phyloP scores from a whole-genome alignment of 2,329 filamentous ascomycete genomes.

The Mollisia scopiformis region DNA sequence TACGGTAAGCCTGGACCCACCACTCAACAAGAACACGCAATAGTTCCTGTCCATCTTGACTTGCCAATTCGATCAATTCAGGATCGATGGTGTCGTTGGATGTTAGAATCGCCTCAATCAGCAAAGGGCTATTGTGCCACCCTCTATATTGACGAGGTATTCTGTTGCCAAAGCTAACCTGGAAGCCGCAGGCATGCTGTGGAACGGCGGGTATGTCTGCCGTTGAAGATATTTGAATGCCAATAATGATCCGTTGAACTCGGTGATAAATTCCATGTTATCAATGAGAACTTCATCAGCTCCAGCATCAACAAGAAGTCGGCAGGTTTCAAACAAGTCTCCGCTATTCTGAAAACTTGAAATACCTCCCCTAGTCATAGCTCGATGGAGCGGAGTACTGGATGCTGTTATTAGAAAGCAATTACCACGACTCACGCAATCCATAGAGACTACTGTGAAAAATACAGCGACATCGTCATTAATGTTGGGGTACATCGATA shows the following conservation, averaged over 20 bases:
- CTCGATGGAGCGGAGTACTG: neutral
- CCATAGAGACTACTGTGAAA: too few species aligned
- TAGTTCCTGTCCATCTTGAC: neutral
- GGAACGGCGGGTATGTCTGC: neutral
- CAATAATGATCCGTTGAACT: neutral
- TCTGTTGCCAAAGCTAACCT: neutral
- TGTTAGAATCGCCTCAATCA: neutral
- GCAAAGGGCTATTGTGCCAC: neutral
- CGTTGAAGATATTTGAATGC: slow-evolving; percentile 7
- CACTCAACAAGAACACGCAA: neutral
- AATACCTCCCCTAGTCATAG: neutral
- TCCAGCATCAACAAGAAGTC: neutral
- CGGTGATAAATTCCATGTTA: neutral
- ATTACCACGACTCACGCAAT: neutral
- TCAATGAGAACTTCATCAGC: neutral
- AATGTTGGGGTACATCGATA: neutral
- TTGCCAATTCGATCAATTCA: neutral
- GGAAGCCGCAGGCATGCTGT: neutral
- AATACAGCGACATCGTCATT: too few species aligned
- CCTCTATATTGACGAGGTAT: neutral
- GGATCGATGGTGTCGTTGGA: neutral
- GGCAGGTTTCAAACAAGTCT: neutral
- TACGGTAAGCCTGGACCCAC: neutral
- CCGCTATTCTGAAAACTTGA: neutral
- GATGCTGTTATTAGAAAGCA: neutral